phyloP scores from a whole-genome alignment of 371 early-diverging fungal species.

The Apophysomyces variabilis region DNA sequence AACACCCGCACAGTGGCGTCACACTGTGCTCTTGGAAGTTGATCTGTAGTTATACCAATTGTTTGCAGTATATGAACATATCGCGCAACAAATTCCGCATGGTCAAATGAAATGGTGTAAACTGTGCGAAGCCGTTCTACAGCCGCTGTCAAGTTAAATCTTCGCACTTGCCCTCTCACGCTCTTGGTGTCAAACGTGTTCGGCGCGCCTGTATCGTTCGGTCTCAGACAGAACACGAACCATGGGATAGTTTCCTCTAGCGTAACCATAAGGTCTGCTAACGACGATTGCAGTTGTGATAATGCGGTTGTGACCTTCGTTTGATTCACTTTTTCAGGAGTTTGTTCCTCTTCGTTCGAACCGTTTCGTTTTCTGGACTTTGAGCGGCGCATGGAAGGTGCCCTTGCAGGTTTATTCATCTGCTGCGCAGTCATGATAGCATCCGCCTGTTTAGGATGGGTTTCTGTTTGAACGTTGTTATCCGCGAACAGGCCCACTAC shows the following conservation, averaged over 20 bases:
- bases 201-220: conserved; percentile 61
- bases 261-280: conserved; percentile 76
- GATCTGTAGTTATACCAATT: conserved; percentile 40
- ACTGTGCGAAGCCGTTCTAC: conserved; percentile 43
- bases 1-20: conserved; percentile 56
- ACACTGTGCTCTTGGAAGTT: conserved; percentile 43
- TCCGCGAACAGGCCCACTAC: conserved; percentile 53
- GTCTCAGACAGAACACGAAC: conserved; percentile 80
- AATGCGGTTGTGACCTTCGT: conserved; percentile 3
- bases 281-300: conserved; percentile 69
- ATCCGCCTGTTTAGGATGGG: conserved; percentile 57
- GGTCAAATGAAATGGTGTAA: conserved; percentile 60
- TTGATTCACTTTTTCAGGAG: conserved; percentile 49
- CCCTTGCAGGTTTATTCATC: conserved; percentile 59
- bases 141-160: conserved; percentile 55
- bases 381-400: conserved; percentile 40
- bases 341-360: conserved; percentile 3
- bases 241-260: conserved; percentile 80
- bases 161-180: conserved; percentile 62
- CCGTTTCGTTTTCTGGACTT: conserved; percentile 27
- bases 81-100: conserved; percentile 63
- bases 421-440: conserved; percentile 61
- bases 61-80: conserved; percentile 55
- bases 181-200: conserved; percentile 55
- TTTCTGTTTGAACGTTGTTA: conserved; percentile 44